These are phyloP conservation scores for Claviceps sp. DNA, from an alignment of 2,329 filamentous ascomycete genomes.

Conservation along the genomic window DNA sequence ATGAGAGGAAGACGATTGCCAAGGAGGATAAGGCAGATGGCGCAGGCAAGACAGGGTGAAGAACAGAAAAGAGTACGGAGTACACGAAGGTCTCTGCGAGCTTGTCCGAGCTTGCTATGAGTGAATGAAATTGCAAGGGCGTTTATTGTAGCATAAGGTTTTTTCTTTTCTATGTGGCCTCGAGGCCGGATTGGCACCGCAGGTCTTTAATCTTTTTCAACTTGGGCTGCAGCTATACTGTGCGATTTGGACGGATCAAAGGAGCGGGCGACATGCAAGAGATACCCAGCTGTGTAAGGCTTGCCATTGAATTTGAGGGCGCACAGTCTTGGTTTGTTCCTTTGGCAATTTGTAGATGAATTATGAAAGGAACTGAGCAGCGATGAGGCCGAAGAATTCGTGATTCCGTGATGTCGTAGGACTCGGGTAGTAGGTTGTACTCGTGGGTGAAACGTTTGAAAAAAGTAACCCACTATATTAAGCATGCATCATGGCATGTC, in stretches of 20 bases:
- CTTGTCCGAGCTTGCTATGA: constrained; percentile 1
- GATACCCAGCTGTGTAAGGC: constrained; percentile 6
- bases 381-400: background rate
- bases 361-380: background rate
- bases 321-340: background rate
- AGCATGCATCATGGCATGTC: background rate
- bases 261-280: constrained; percentile 2
- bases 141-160: background rate
- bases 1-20: constrained; percentile 20
- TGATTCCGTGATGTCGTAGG: background rate
- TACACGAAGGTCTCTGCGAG: background rate
- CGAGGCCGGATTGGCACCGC: no score
- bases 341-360: background rate
- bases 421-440: no score
- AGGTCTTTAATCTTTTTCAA: background rate
- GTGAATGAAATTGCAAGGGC: constrained; percentile 1
- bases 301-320: constrained; percentile 1
- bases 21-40: constrained; percentile 17
- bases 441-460: no score
- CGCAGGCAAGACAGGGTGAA: constrained; percentile 9
- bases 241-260: background rate
- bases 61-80: background rate
- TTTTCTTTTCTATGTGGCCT: background rate
- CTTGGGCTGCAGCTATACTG: background rate
- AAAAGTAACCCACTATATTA: no score